A percentile compares a stretch with the other conserved stretches of the same genome.
Conservation (phyloP, 2,329 filamentous ascomycete species). For the Cytospora leucostoma region DNA sequence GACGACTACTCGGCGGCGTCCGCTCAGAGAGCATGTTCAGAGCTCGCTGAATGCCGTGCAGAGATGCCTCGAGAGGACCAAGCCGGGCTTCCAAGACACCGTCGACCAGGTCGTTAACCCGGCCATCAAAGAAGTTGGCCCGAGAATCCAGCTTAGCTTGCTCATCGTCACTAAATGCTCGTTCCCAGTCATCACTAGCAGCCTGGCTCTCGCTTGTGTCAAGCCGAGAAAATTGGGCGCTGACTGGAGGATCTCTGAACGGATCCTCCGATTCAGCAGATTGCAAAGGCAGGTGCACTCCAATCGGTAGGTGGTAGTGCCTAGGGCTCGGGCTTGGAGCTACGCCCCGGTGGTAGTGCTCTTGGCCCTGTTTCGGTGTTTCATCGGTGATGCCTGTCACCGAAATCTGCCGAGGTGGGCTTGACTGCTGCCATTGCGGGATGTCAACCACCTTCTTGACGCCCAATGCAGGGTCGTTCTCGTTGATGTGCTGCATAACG, state of each 20-base stretch:
- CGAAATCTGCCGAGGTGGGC: constrained; percentile 42
- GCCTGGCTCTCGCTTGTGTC: constrained; percentile 65
- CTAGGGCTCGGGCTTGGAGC: constrained; percentile 73
- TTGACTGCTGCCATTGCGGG: constrained; percentile 50
- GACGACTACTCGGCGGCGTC: constrained; percentile 55
- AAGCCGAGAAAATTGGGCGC: constrained; percentile 56
- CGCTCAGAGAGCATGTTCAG: constrained; percentile 60
- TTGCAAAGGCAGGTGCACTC: constrained; percentile 48
- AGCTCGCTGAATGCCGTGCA: constrained; percentile 73
- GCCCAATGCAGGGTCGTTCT: constrained; percentile 71
- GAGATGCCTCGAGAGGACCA: constrained; percentile 76
- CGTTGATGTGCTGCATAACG: constrained; percentile 83
- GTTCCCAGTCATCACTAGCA: constrained; percentile 93
- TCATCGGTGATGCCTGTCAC: constrained; percentile 44
- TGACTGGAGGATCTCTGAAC: constrained; percentile 55
- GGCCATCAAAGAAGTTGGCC: constrained; percentile 86
- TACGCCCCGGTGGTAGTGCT: constrained; percentile 62
- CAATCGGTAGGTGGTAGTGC: constrained; percentile 50
- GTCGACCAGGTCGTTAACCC: constrained; percentile 84
- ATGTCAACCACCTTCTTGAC: constrained; percentile 63
- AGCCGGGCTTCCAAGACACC: constrained; percentile 74
- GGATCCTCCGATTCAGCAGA: constrained; percentile 63
- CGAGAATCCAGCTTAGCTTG: constrained; percentile 80
- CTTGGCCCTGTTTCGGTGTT: constrained; percentile 56
- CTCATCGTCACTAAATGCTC: constrained; percentile 77